Evolutionary conservation across 345 rosid species (phyloP).

Genomic region (Litchi chinensis): DNA sequence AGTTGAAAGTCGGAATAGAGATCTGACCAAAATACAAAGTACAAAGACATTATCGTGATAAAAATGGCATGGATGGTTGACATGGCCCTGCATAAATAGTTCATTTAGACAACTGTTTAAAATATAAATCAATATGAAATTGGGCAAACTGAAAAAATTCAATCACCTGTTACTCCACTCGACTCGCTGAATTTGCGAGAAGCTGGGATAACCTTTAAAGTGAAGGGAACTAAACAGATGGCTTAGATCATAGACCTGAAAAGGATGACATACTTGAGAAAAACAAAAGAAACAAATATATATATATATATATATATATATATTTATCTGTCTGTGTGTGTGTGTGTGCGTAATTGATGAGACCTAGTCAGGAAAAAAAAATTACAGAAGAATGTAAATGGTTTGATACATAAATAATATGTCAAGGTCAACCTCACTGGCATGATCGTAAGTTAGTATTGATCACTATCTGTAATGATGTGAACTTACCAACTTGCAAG

Average conservation of each 20-base stretch:
- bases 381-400: background rate
- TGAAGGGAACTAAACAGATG: conserved; percentile 51
- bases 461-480: conserved; percentile 1
- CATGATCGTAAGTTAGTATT: background rate
- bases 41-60: conserved; percentile 53
- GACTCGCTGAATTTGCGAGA: conserved; percentile 46
- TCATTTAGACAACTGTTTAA: background rate
- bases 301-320: no score
- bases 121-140: background rate
- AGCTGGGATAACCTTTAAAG: conserved; percentile 59
- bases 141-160: conserved; percentile 1
- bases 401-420: background rate
- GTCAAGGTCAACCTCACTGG: conserved; percentile 1
- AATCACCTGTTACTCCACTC: conserved; percentile 76
- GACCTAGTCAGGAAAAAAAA: background rate
- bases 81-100: conserved; percentile 49
- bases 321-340: no score
- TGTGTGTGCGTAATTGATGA: no score
- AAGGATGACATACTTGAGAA: conserved; percentile 2
- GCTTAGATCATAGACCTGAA: conserved; percentile 65
- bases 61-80: conserved; percentile 69
- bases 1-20: conserved; percentile 43
- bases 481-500: conserved; percentile 57
- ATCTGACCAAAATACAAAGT: conserved; percentile 66
- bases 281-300: background rate